These are phyloP conservation scores for Serendipita sp. DNA, from an alignment of 768 basidiomycete species.

Conservation along the genomic window DNA sequence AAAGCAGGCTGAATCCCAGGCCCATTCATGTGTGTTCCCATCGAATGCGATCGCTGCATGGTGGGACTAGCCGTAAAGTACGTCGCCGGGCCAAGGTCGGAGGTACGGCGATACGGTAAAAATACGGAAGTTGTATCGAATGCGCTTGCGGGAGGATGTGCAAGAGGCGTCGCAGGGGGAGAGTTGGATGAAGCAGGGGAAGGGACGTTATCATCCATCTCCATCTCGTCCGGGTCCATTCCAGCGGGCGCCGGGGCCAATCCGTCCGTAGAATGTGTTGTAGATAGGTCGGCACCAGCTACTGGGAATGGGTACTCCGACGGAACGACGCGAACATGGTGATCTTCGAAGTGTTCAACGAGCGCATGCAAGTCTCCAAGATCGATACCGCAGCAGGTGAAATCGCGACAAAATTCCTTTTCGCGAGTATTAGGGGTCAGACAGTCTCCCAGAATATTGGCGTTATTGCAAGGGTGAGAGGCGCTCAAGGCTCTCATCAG, in stretches of 20 bases:
- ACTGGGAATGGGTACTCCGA: constrained; percentile 19
- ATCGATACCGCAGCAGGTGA: constrained; percentile 74
- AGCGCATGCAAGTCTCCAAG: constrained; percentile 66
- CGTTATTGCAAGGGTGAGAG: neutral
- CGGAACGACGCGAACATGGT: constrained; percentile 60
- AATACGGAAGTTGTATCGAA: constrained; percentile 41
- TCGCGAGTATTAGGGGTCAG: neutral
- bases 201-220: constrained; percentile 19
- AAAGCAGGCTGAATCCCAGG: constrained; percentile 1
- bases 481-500: constrained; percentile 3
- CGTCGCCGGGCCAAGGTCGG: constrained; percentile 3
- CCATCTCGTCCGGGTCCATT: neutral
- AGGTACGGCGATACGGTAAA: constrained; percentile 19
- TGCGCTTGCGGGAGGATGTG: constrained; percentile 26
- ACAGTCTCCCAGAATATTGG: neutral
- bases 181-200: constrained; percentile 27
- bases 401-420: constrained; percentile 45
- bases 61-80: neutral
- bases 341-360: constrained; percentile 83
- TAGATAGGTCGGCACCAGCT: constrained; percentile 17
- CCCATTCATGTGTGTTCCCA: neutral
- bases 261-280: neutral
- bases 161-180: constrained; percentile 27
- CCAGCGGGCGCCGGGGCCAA: neutral
- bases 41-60: neutral